A percentile compares a stretch with the other conserved stretches of the same genome.
Evolutionary conservation across 495 filamentous ascomycete species (phyloP).

Genomic region (Lasiosphaeria ovina): DNA sequence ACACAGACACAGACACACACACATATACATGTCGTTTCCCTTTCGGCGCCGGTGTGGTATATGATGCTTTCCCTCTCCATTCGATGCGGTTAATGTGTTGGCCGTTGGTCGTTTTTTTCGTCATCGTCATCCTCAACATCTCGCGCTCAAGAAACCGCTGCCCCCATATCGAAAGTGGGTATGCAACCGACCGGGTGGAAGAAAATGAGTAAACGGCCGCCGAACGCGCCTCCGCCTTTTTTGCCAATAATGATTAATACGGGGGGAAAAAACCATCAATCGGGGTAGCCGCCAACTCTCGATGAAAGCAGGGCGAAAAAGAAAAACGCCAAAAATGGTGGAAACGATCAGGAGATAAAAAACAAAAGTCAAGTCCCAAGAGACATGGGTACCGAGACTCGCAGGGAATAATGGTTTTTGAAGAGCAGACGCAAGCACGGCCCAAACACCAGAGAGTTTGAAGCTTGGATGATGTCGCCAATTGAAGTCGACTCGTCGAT

Average conservation of each 20-base stretch:
- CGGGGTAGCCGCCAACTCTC: too few relatives aligned
- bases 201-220: too few relatives aligned
- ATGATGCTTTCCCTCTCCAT: neutral
- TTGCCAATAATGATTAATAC: too few relatives aligned
- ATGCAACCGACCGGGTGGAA: too few relatives aligned
- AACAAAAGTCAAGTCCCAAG: conserved; percentile 2
- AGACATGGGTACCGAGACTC: neutral
- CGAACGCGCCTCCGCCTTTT: too few relatives aligned
- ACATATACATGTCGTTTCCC: neutral
- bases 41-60: neutral
- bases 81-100: neutral
- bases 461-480: neutral
- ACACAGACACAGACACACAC: neutral
- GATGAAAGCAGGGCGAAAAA: too few relatives aligned
- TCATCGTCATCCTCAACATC: neutral
- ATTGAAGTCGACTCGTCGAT: neutral
- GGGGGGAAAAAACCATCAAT: too few relatives aligned
- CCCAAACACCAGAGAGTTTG: neutral
- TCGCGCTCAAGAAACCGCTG: neutral
- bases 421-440: neutral
- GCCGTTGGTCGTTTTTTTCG: neutral
- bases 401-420: conserved; percentile 1
- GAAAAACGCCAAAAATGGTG: too few relatives aligned
- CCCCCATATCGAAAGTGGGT: neutral
- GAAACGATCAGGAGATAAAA: neutral